These are phyloP conservation scores for Exophiala spinifera DNA, from an alignment of 2,329 filamentous ascomycete species.

Conservation along the genomic window DNA sequence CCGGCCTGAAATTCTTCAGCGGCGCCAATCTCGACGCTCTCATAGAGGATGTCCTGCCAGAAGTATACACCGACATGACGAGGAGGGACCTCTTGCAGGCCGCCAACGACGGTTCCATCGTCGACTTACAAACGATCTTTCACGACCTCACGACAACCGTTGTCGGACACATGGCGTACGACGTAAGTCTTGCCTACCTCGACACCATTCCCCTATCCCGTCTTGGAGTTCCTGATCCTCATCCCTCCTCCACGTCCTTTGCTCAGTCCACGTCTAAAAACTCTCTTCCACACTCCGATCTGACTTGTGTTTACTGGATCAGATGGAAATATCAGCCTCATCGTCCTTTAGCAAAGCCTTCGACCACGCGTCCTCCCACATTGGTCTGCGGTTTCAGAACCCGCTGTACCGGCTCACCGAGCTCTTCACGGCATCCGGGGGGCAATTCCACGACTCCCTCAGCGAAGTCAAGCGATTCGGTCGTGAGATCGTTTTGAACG, in stretches of 20 bases:
- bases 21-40: constrained; percentile 56
- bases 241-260: neutral
- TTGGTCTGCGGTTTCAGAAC: constrained; percentile 63
- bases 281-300: neutral
- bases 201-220: too few relatives aligned
- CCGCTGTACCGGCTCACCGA: constrained; percentile 62
- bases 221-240: neutral
- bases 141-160: constrained; percentile 63
- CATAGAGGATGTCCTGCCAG: constrained; percentile 56
- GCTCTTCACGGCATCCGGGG: constrained; percentile 47
- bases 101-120: constrained; percentile 31
- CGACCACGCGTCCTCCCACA: constrained; percentile 60
- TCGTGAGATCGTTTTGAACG: constrained; percentile 55
- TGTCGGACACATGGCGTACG: constrained; percentile 67
- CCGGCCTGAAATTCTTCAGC: constrained; percentile 58
- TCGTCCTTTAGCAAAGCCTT: constrained; percentile 61
- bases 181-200: too few relatives aligned
- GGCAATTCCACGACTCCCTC: constrained; percentile 52
- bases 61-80: constrained; percentile 47
- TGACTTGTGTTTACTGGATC: too few relatives aligned
- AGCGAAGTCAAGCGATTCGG: constrained; percentile 55
- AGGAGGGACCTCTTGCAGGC: constrained; percentile 38
- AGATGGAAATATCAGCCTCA: constrained; percentile 64
- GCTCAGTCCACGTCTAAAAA: neutral
- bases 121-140: constrained; percentile 60